These are phyloP conservation scores for Fusarium sp. DNA, from an alignment of 2,329 filamentous ascomycete species.

Conservation along the genomic window DNA sequence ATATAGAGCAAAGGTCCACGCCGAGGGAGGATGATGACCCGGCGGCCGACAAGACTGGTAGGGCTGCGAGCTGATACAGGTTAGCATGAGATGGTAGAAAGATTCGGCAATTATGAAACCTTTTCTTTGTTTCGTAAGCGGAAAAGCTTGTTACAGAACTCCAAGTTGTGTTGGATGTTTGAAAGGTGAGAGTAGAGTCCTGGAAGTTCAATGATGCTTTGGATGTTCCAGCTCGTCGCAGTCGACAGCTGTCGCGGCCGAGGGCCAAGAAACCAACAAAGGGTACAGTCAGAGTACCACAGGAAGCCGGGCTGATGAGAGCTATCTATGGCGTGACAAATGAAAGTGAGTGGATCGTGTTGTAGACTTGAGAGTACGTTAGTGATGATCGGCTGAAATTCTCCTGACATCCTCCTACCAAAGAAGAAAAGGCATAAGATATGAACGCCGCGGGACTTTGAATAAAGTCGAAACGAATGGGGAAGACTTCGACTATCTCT, in stretches of 20 bases:
- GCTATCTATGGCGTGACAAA: background rate
- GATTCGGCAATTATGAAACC: fast-evolving
- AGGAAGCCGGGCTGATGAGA: fast-evolving
- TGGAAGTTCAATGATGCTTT: fast-evolving
- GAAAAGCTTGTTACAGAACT: fast-evolving
- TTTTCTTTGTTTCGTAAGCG: fast-evolving
- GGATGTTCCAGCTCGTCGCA: no score
- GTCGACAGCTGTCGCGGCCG: background rate
- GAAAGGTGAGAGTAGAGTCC: fast-evolving
- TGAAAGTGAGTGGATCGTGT: no score
- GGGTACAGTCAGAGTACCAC: fast-evolving
- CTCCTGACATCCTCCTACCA: background rate
- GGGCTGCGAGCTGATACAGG: fast-evolving
- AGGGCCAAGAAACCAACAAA: background rate
- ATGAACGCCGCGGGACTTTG: background rate
- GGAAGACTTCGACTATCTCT: fast-evolving
- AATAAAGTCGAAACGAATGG: fast-evolving
- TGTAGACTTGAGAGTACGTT: background rate
- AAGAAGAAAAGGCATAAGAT: fast-evolving
- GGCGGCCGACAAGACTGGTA: background rate
- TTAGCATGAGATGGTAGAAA: background rate
- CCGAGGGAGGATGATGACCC: background rate
- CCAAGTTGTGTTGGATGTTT: fast-evolving
- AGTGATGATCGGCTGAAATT: no score
- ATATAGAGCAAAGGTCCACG: fast-evolving